Base-by-base conservation (phyloP, 2,329 filamentous ascomycete genomes). In the Microsporum audouinii region DNA sequence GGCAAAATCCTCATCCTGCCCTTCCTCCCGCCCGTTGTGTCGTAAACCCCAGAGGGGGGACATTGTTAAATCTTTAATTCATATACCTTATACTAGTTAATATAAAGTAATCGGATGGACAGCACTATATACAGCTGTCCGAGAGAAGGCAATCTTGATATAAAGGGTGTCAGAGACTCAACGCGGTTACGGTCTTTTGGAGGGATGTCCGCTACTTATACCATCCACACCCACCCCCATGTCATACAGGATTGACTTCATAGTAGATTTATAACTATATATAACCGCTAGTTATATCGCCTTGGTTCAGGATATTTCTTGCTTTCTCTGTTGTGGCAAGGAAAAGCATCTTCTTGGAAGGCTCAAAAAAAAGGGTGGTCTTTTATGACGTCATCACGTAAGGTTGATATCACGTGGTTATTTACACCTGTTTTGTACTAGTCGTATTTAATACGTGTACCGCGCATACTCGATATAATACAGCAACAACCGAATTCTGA, bases 31-130 rank as follows among this genome's bases (percentile, higher is more conserved):
- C 27, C 36, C 58, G 49, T 58, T 57, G 29, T 60, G 57, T 31
- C 17, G 10, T 60, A 60, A 64, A 61, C 66, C 57, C 66, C 66
- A 68, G 12, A 68, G 45, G 23, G 65, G 71, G 43, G 67, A 69
- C 66, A 68, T 70, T n/a, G 57, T 67, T 47, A 8, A 14, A 12
- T 27, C 2, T 27, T 31, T 51, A 51, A 10, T 29, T 29, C 45
- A 51, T 51, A 33, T n/a, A 29, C 10, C 14, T 6, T 43, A 31
- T 31, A 8, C 45, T 23, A n/a, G 45, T 33, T 10, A 31, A 51
- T 51, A 51, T 29, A 51, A 14, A 31, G 27, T 31, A 31, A 29
- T 51, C 6, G 8, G 27, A 23, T 12, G 45, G 45, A 12, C 45
- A 14, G 23, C 6, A 23, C 45, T 14, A 51, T 27, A 51, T 27